phyloP scores from a whole-genome alignment of 768 basidiomycete genomes.

The Tulasnella sp. region DNA sequence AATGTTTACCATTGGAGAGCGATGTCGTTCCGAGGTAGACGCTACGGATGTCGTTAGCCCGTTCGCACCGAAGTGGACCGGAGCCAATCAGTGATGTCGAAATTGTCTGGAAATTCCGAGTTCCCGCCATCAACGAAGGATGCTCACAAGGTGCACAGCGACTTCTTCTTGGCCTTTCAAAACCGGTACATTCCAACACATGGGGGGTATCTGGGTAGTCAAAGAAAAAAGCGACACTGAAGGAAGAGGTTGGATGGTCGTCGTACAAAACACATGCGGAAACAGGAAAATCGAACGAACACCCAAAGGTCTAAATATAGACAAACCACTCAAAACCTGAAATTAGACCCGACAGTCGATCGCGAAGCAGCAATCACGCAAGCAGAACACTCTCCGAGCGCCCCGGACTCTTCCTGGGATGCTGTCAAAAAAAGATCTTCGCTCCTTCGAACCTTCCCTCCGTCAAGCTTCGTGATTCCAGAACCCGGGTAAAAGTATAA shows the following conservation, averaged over 20 bases:
- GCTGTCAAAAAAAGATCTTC: background rate
- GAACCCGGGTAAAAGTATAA: slow-evolving; percentile 10
- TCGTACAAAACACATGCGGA: background rate
- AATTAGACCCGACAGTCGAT: background rate
- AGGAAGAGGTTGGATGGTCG: background rate
- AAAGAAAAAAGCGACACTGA: background rate
- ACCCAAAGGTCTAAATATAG: background rate
- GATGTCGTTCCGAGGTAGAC: background rate
- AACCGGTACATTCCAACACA: background rate
- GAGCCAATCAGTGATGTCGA: background rate
- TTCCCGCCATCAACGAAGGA: background rate
- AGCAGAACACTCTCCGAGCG: background rate
- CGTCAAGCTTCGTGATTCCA: background rate
- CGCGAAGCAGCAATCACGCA: background rate
- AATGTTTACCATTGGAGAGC: background rate
- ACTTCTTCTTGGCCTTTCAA: background rate
- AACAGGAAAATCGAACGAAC: background rate
- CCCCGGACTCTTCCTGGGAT: background rate
- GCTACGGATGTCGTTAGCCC: background rate
- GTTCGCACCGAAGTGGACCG: background rate
- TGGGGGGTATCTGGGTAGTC: background rate
- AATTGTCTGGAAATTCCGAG: slow-evolving; percentile 5
- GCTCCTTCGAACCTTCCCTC: background rate
- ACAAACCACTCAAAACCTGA: background rate
- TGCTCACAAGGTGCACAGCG: background rate